phyloP scores from a whole-genome alignment of 768 basidiomycete species.

The Lyophyllum decastes region DNA sequence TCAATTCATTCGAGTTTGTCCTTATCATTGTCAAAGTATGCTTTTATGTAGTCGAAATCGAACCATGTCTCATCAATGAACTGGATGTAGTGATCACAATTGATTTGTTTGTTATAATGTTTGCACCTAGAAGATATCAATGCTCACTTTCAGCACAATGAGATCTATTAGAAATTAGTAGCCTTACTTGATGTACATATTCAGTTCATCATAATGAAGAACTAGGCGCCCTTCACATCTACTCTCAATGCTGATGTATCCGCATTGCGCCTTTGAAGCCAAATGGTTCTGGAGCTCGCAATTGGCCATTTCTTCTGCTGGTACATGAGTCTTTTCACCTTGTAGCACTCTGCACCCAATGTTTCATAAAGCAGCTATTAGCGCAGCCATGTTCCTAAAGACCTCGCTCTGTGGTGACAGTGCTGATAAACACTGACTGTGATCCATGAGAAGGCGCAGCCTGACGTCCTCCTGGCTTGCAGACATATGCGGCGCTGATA shows the following conservation, averaged over 20 bases:
- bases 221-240: background rate
- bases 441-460: background rate
- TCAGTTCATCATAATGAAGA: background rate
- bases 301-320: background rate
- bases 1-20: background rate
- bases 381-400: background rate
- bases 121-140: background rate
- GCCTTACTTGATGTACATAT: background rate
- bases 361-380: background rate
- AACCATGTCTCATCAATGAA: background rate
- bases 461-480: constrained; percentile 11
- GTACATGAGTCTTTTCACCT: background rate
- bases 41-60: background rate
- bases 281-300: background rate
- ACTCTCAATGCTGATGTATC: background rate
- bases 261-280: background rate
- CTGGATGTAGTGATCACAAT: background rate
- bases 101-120: background rate
- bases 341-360: background rate
- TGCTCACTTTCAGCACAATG: background rate
- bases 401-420: background rate
- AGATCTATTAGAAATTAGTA: background rate
- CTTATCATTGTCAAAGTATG: background rate
- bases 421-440: background rate
- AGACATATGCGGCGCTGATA: constrained; percentile 7